phyloP scores from a whole-genome alignment of 495 filamentous ascomycete species.

The Annulohypoxylon maeteangense region DNA sequence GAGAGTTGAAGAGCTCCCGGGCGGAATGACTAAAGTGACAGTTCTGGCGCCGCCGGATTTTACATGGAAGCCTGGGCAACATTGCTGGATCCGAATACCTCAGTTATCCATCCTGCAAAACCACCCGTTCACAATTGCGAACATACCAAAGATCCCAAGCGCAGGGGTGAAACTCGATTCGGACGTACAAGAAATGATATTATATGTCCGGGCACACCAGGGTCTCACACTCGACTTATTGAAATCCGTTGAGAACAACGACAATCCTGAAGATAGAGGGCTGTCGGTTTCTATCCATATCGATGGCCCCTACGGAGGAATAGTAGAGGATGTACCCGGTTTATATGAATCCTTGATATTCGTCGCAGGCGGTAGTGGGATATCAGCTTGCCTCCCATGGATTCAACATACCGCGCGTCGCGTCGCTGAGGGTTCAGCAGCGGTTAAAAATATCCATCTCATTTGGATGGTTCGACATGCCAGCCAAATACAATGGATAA shows the following conservation, averaged over 20 bases:
- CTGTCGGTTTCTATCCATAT: slow-evolving; percentile 72
- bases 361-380: slow-evolving; percentile 80
- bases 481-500: slow-evolving; percentile 38
- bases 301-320: slow-evolving; percentile 82
- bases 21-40: slow-evolving; percentile 78
- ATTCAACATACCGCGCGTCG: slow-evolving; percentile 76
- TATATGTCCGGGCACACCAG: slow-evolving; percentile 37
- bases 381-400: slow-evolving; percentile 78
- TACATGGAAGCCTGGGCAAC: slow-evolving; percentile 80
- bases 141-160: slow-evolving; percentile 59
- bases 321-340: slow-evolving; percentile 64
- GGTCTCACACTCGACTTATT: slow-evolving; percentile 34
- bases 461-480: slow-evolving; percentile 76
- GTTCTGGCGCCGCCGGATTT: slow-evolving; percentile 69
- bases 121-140: slow-evolving; percentile 83
- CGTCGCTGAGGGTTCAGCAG: slow-evolving; percentile 73
- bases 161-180: slow-evolving; percentile 2
- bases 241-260: slow-evolving; percentile 33
- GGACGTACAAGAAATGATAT: slow-evolving; percentile 33
- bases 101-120: slow-evolving; percentile 74
- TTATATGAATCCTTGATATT: slow-evolving; percentile 80
- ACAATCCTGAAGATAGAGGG: slow-evolving; percentile 27
- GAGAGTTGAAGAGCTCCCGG: slow-evolving; percentile 71
- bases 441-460: slow-evolving; percentile 74
- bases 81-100: slow-evolving; percentile 79